phyloP scores from a whole-genome alignment of 345 rosid genomes.

The Eucalyptus pauciflora region DNA sequence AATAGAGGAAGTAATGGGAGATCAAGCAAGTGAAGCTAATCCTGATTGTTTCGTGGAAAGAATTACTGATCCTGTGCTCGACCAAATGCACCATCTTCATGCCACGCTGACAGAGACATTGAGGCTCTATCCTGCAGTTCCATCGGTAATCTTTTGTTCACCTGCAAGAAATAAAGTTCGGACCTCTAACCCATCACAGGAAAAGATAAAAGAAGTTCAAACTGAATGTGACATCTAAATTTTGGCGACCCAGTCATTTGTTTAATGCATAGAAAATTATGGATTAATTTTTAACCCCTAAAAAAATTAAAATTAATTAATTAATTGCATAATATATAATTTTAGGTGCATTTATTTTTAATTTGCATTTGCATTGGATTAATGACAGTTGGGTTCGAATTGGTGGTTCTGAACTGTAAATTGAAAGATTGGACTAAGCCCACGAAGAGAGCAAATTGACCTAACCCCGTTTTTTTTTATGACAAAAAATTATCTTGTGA shows the following conservation, averaged over 20 bases:
- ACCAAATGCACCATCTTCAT: constrained; percentile 69
- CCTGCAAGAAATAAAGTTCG: neutral
- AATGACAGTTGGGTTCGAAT: too few relatives aligned
- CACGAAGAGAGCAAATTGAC: fast-evolving
- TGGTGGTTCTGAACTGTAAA: fast-evolving
- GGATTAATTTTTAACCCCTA: too few relatives aligned
- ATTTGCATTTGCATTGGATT: too few relatives aligned
- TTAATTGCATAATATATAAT: too few relatives aligned
- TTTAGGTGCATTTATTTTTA: too few relatives aligned
- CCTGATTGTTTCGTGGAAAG: constrained; percentile 24
- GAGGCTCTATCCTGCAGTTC: constrained; percentile 62
- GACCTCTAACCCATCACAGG: neutral
- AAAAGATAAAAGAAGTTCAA: neutral
- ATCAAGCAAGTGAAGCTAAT: neutral
- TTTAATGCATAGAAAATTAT: too few relatives aligned
- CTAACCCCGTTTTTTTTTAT: fast-evolving
- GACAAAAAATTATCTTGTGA: too few relatives aligned
- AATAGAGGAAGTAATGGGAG: constrained; percentile 24
- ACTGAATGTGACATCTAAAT: neutral
- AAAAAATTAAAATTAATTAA: too few relatives aligned
- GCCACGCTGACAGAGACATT: constrained; percentile 70
- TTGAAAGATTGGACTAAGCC: fast-evolving
- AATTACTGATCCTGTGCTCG: constrained; percentile 33
- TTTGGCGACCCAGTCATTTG: too few relatives aligned
- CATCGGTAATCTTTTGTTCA: constrained; percentile 20